Base-by-base conservation (phyloP, 192 early-diverging fungal genomes). In the Martensiomyces pterosporus region DNA sequence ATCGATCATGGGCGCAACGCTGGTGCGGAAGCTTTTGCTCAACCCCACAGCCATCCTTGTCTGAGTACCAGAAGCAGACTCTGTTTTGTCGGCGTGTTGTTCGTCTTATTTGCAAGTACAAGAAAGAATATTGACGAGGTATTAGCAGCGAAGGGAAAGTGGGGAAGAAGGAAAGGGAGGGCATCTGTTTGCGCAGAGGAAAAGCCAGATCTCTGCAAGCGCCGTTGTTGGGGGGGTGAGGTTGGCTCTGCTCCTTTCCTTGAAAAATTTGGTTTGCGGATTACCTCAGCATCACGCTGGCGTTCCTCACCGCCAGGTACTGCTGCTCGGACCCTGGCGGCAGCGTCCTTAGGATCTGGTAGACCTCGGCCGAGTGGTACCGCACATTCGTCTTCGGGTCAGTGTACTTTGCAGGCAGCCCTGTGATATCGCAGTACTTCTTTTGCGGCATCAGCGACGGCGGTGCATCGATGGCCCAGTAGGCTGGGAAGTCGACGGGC, bases 351-450 rank as follows among this genome's bases (percentile, higher is more conserved):
- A 92, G 80, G 33, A 80, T 66, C 54, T 83, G 81, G 71, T 92
- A 93, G 12, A 92, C 77, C 55, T 92, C 88, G 1, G 82, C 81
- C 39, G 86, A 86, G 50, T 88, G 80, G 48, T 92, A 94, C 15
- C 91, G 74, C 25, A 94, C 59, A 9, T 84, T 75, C 1, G 88
- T 88, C 67, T 91, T 92, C 16, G 91, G 91, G 64, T 94, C 91
- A 1, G 89, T 90, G 59, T 94, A 94, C 13, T 59, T 76, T 21
- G 88, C 88, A 37, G 88, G 85, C 33, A 93, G 66, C 15, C 91
- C 91, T 6, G 91, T 93, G 39, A 93, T 81, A 56, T 93, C 91
- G 60, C 91, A 93, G 71, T 93, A 93, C 56, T 91, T 91, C 69
- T 90, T 90, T 55, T 82, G 80, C 10, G 91, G 91, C 25, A 73